A percentile compares a stretch with the other conserved stretches of the same genome.
Evolutionary conservation across 768 basidiomycete species (phyloP).

Genomic region (Agaricus bisporus): DNA sequence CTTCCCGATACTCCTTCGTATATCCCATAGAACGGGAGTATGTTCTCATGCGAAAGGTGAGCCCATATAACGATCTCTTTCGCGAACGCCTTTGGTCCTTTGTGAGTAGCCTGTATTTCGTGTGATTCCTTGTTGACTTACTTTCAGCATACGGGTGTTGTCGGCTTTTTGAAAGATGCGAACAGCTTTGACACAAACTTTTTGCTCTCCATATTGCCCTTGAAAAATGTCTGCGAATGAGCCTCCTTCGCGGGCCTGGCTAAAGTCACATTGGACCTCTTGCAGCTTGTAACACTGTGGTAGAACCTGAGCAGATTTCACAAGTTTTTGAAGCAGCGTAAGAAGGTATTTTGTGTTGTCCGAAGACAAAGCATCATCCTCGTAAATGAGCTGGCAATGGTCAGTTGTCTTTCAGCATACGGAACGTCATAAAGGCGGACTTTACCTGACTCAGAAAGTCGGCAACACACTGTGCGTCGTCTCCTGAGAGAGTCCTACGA

Average conservation of each 20-base stretch:
- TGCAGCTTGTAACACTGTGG: neutral
- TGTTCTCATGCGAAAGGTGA: slow-evolving; percentile 26
- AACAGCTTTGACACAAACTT: slow-evolving; percentile 3
- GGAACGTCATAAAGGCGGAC: neutral
- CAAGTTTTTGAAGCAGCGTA: neutral
- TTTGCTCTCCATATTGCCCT: neutral
- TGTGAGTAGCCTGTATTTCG: neutral
- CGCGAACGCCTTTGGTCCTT: neutral
- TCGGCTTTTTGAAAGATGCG: slow-evolving; percentile 2
- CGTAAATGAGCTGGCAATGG: neutral
- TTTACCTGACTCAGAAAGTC: neutral
- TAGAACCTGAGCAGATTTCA: neutral
- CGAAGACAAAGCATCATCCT: neutral
- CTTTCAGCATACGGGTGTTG: neutral
- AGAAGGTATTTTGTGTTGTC: neutral
- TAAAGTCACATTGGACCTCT: neutral
- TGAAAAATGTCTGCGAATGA: neutral
- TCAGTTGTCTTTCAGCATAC: neutral
- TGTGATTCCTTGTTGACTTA: neutral
- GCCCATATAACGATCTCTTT: slow-evolving; percentile 28
- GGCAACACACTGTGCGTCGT: neutral
- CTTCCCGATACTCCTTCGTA: slow-evolving; percentile 12
- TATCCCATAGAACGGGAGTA: slow-evolving; percentile 29
- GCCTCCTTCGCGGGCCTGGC: neutral
- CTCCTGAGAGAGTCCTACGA: neutral